Evolutionary conservation across 441 rosid species (phyloP).

Genomic region (Aquilaria agallochum): DNA sequence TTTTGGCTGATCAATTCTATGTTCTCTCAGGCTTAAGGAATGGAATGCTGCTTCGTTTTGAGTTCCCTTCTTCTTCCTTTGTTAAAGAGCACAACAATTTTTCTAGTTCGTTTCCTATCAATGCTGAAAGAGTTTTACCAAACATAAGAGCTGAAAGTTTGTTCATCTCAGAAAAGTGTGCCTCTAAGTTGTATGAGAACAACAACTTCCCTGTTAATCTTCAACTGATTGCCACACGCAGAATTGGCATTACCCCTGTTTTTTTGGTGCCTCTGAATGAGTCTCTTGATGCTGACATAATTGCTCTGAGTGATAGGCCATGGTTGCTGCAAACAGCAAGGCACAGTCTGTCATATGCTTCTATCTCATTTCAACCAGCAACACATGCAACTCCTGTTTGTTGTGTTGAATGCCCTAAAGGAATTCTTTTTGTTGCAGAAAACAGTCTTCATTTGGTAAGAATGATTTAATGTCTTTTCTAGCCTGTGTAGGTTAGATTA

Average conservation of each 20-base stretch:
- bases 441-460: conserved; percentile 95
- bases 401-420: conserved; percentile 87
- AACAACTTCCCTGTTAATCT: conserved; percentile 53
- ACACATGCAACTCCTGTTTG: conserved; percentile 97
- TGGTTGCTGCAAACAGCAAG: conserved; percentile 96
- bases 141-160: conserved; percentile 21
- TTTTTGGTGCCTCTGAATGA: conserved; percentile 89
- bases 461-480: background rate
- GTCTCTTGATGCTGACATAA: conserved; percentile 75
- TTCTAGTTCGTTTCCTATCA: conserved; percentile 28
- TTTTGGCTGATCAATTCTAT: conserved; percentile 74
- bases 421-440: conserved; percentile 91
- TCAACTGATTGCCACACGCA: conserved; percentile 85
- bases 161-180: conserved; percentile 25
- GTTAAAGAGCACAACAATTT: conserved; percentile 34
- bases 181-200: conserved; percentile 28
- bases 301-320: conserved; percentile 95
- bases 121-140: conserved; percentile 26
- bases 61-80: conserved; percentile 66
- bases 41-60: conserved; percentile 98
- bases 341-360: conserved; percentile 86
- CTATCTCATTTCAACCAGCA: conserved; percentile 93
- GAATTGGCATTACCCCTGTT: conserved; percentile 96
- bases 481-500: too few species aligned
- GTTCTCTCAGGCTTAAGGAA: conserved; percentile 94